These are phyloP conservation scores for Mycosphaerelloides madeirae DNA, from an alignment of 2,329 filamentous ascomycete species.

Conservation along the genomic window DNA sequence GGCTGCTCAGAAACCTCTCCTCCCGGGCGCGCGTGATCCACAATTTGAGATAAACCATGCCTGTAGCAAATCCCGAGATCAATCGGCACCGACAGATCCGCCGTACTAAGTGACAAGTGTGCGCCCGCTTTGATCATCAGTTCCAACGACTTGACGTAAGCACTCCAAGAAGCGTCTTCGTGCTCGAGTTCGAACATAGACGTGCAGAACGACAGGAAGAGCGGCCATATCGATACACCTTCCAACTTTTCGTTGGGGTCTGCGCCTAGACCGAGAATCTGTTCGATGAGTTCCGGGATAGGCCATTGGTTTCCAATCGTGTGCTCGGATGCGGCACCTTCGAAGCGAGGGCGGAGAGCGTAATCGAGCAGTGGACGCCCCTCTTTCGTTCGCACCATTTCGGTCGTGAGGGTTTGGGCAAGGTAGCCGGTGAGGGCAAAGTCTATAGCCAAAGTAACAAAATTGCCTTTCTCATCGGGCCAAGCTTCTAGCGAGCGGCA, in stretches of 20 bases:
- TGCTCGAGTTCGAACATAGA: no score
- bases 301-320: constrained; percentile 1
- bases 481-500: neutral
- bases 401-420: neutral
- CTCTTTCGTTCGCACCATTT: neutral
- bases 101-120: no score
- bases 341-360: constrained; percentile 1
- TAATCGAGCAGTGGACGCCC: constrained; percentile 5
- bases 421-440: constrained; percentile 4
- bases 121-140: no score
- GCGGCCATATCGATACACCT: neutral
- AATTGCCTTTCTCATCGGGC: neutral
- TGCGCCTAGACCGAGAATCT: constrained; percentile 1
- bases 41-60: no score
- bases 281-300: constrained; percentile 1
- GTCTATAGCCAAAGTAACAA: neutral
- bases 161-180: no score
- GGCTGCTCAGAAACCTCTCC: no score
- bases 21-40: no score
- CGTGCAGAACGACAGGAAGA: constrained; percentile 1
- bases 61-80: no score
- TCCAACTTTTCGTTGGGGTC: constrained; percentile 2
- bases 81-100: no score
- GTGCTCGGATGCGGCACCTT: neutral
- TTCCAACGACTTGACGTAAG: no score